Conservation (phyloP, 1,284 basidiomycete genomes). For the Anthracocystis setariae region DNA sequence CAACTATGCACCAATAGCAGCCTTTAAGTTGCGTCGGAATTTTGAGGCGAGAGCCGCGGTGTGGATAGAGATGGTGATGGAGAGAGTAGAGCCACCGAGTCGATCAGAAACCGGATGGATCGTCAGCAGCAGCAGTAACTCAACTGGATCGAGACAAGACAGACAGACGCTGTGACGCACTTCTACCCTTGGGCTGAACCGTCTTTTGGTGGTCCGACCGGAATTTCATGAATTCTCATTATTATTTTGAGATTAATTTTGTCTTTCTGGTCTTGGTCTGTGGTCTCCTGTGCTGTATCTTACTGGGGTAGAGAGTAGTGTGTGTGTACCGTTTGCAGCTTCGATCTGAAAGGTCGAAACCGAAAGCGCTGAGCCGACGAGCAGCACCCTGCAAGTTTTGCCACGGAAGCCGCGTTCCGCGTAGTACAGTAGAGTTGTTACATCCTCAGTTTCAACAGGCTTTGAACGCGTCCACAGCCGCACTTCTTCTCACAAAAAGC, state of each 20-base stretch:
- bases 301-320: too few relatives aligned
- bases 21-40: background rate
- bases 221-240: background rate
- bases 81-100: background rate
- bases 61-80: conserved; percentile 3
- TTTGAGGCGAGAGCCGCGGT: background rate
- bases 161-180: conserved; percentile 11
- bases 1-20: too few relatives aligned
- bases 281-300: too few relatives aligned
- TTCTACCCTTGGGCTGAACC: conserved; percentile 1
- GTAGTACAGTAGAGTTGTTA: background rate
- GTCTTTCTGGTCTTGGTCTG: too few relatives aligned
- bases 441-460: background rate
- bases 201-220: conserved; percentile 17
- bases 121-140: too few relatives aligned
- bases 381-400: too few relatives aligned
- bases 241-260: too few relatives aligned
- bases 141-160: background rate
- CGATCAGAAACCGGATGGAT: background rate
- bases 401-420: too few relatives aligned
- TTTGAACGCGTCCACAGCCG: background rate
- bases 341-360: too few relatives aligned
- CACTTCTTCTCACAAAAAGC: too few relatives aligned
- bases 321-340: too few relatives aligned
- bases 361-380: too few relatives aligned